Evolutionary conservation across 345 rosid species (phyloP).

Genomic region (Raphanus raphanistrum): DNA sequence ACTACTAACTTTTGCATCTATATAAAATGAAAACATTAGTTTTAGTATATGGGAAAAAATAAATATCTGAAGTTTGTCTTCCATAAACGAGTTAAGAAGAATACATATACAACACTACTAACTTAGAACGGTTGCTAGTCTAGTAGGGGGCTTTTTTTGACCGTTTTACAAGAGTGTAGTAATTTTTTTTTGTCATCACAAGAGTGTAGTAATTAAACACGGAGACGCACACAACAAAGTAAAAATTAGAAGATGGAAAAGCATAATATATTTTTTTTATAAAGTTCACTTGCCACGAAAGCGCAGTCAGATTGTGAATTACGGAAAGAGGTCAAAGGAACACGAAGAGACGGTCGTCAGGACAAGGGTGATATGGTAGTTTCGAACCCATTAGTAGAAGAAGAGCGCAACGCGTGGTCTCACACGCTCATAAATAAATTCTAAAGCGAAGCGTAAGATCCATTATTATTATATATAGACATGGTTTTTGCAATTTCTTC

Average conservation of each 20-base stretch:
- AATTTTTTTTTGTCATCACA: too few relatives aligned
- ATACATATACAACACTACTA: too few relatives aligned
- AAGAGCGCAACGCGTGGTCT: conserved; percentile 39
- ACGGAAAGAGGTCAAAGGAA: conserved; percentile 19
- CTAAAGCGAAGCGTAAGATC: conserved; percentile 30
- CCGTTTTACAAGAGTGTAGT: conserved; percentile 2
- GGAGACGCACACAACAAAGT: neutral
- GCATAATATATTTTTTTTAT: neutral
- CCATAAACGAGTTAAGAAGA: too few relatives aligned
- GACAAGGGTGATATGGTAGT: neutral
- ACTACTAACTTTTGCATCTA: too few relatives aligned
- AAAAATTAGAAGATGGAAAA: neutral
- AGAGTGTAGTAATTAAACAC: neutral
- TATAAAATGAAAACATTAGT: too few relatives aligned
- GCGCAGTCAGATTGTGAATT: neutral
- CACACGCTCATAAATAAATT: conserved; percentile 32
- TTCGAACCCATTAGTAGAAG: neutral
- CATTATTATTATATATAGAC: conserved; percentile 13
- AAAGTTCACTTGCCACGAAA: conserved; percentile 7
- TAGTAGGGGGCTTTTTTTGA: neutral
- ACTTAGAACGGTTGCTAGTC: neutral
- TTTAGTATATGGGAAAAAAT: too few relatives aligned
- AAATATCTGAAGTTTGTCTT: too few relatives aligned
- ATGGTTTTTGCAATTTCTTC: conserved; percentile 1
- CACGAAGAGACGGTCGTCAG: neutral